Percentiles rank a stretch among this genome's conserved stretches.
These are phyloP conservation scores for Agaricus blazei DNA, from an alignment of 768 basidiomycete genomes.

Conservation along the genomic window DNA sequence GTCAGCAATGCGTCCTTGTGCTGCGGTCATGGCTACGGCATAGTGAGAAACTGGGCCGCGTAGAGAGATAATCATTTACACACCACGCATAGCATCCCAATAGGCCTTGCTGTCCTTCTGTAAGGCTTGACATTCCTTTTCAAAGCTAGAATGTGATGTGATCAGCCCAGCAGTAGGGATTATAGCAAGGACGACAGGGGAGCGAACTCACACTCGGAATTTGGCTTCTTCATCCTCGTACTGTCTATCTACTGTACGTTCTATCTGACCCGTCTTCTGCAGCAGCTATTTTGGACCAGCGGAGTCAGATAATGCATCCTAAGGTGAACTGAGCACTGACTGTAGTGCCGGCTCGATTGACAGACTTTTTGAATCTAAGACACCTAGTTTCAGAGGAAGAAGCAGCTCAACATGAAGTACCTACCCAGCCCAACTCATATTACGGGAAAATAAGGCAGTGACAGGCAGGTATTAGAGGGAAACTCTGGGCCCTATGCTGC, in stretches of 20 bases:
- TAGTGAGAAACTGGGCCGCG: neutral
- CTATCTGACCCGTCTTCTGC: constrained; percentile 98
- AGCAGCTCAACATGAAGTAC: neutral
- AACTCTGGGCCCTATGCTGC: constrained; percentile 3
- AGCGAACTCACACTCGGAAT: constrained; percentile 69
- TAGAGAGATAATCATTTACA: constrained; percentile 17
- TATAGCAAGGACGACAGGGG: neutral
- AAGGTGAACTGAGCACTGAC: constrained; percentile 33
- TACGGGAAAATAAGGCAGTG: constrained; percentile 1
- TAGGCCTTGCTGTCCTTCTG: constrained; percentile 97
- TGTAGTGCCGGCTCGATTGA: constrained; percentile 89
- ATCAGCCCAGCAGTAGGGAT: neutral
- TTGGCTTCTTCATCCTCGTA: constrained; percentile 91
- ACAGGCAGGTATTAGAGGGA: neutral
- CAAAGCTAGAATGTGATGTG: constrained; percentile 53
- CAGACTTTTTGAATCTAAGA: constrained; percentile 84
- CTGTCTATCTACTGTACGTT: constrained; percentile 90
- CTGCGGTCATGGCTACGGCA: constrained; percentile 80
- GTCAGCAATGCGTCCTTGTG: constrained; percentile 91
- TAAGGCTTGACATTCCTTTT: constrained; percentile 90
- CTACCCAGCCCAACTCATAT: constrained; percentile 58
- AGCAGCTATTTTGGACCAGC: constrained; percentile 52
- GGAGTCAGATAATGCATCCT: constrained; percentile 10
- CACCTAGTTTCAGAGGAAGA: constrained; percentile 4
- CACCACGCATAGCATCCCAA: constrained; percentile 91